Base-by-base conservation (phyloP, 495 filamentous ascomycete genomes). In the Jackrogersella minutella region DNA sequence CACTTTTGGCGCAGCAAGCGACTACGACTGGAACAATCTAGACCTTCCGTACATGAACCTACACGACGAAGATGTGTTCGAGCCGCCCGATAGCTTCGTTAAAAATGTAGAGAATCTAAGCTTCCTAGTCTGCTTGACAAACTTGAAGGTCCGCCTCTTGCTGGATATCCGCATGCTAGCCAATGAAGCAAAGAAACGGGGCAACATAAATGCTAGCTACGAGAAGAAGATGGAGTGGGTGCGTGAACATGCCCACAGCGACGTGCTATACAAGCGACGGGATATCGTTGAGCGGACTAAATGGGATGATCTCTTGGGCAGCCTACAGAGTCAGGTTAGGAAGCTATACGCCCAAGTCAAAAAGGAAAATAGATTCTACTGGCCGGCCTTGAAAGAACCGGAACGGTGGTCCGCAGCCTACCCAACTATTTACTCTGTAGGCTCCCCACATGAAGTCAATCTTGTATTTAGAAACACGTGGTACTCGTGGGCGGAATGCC, bases 191-290 rank as follows among this genome's bases (percentile, higher is more conserved):
- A 46, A 53, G 43, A 62, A 62, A 34, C 58, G 34, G 17, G 52
- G 40, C 1, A 58, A 43, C 17, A 13, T 24, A 1, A 36, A 34
- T 16, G 49, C 63, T 1, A 56, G 37, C 36, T 62, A 52, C 19
- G 51, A 68, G 2, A 52, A 41, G 36, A 68, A 66, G 37, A 62
- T 62, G 64, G 51, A 52, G 21, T 68, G 58, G 51, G 52, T 68
- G 14, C 36, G 34, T 7, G 52, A 62, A 19, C 0, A 58, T 21
- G 58, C 51, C 24, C 28, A 34, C 0, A 52, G 21, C 44, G 58
- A 62, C 6, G 31, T 53, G 8, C 30, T 68, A 0, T 62, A 62
- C 10, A 62, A 52, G 37, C 51, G 64, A n/a, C 58, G 44, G 10
- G 64, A 68, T 31, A 62, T 68, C n/a, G 51, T 68, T 28, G 58